Conservation (phyloP, 306 rosid species). For the Citrullus amarus region DNA sequence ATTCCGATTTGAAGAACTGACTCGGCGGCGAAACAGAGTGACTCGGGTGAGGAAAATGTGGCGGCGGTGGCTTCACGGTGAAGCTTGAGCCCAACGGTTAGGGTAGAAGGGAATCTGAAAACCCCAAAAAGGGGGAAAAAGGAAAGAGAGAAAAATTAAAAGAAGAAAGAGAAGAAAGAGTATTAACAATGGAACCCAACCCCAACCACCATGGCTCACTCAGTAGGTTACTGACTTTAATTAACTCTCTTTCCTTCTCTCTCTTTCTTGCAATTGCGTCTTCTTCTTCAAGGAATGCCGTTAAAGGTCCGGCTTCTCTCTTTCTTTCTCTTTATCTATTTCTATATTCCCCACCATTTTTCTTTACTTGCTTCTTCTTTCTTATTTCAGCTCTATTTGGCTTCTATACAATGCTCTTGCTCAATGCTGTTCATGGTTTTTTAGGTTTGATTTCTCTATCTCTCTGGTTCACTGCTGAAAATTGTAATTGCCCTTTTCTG, state of each 20-base stretch:
- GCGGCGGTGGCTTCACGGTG: constrained; percentile 13
- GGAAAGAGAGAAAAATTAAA: background rate
- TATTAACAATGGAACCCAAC: constrained; percentile 1
- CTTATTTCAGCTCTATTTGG: background rate
- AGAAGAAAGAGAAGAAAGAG: background rate
- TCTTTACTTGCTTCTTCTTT: background rate
- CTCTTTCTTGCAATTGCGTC: background rate
- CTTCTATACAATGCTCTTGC: background rate
- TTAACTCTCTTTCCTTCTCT: background rate
- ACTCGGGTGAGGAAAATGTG: background rate
- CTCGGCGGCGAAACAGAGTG: background rate
- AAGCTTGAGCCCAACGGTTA: constrained; percentile 7
- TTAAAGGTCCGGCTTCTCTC: background rate
- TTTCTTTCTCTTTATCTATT: background rate
- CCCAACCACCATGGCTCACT: background rate
- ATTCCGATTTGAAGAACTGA: background rate
- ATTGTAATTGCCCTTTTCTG: background rate
- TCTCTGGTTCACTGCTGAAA: background rate
- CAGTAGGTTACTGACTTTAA: constrained; percentile 8
- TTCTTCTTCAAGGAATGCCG: constrained; percentile 2
- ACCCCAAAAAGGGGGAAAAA: background rate
- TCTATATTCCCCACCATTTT: background rate
- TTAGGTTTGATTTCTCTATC: background rate
- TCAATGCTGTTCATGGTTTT: background rate
- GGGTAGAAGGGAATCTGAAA: background rate